These are phyloP conservation scores for Mycotypha africana DNA, from an alignment of 371 early-diverging fungal species.

Conservation along the genomic window DNA sequence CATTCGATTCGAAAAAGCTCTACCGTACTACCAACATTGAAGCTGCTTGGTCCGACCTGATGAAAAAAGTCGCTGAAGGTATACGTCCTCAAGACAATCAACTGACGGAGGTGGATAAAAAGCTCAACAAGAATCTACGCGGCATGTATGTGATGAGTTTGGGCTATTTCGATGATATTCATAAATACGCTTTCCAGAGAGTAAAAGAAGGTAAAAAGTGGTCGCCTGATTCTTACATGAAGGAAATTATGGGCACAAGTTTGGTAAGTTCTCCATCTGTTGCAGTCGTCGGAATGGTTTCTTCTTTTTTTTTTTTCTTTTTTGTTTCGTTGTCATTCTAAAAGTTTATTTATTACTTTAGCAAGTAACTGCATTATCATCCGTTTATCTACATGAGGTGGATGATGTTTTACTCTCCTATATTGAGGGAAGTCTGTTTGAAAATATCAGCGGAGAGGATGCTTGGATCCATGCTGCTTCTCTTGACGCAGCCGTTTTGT, in stretches of 20 bases:
- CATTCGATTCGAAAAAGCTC: constrained; percentile 4
- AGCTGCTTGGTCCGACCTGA: constrained; percentile 34
- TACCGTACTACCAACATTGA: constrained; percentile 23
- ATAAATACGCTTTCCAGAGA: constrained; percentile 31
- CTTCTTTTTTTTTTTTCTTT: neutral
- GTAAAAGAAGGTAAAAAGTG: constrained; percentile 35
- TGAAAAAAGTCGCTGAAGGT: constrained; percentile 22
- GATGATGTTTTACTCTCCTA: constrained; percentile 58
- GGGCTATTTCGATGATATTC: constrained; percentile 47
- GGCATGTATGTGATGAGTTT: constrained; percentile 47
- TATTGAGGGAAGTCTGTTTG: constrained; percentile 52
- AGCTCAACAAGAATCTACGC: constrained; percentile 28
- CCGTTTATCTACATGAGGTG: constrained; percentile 55
- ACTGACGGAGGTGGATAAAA: constrained; percentile 11
- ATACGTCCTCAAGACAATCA: constrained; percentile 7
- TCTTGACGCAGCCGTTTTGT: constrained; percentile 50
- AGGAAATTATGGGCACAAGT: constrained; percentile 59
- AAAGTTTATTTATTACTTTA: constrained; percentile 10
- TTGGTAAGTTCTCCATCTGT: constrained; percentile 23
- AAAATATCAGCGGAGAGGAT: constrained; percentile 36
- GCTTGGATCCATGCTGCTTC: constrained; percentile 52
- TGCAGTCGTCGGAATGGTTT: neutral
- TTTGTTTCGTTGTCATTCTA: neutral
- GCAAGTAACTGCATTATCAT: constrained; percentile 56
- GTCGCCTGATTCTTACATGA: constrained; percentile 54